Base-by-base conservation (phyloP, 1,139 yeast species). In the Hansenula sp. region DNA sequence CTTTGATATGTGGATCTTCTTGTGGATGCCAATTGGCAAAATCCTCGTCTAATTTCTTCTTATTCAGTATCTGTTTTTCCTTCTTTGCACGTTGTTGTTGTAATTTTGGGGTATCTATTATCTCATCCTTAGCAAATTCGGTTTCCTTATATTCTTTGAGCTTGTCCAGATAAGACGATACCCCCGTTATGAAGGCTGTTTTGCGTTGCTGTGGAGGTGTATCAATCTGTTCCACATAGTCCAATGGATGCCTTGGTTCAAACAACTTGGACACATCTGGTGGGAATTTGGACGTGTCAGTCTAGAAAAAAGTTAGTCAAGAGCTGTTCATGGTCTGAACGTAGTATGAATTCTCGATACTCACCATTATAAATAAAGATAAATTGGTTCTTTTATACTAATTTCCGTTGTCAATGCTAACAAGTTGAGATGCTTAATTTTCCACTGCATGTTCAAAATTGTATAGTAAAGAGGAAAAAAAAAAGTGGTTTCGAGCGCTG, bases 191-290 rank as follows among this genome's bases (percentile, higher is more conserved):
- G 21, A 60, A 45, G 1, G 68, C 59, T 4, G 70, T 65, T 33
- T 50, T 58, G 18, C 96, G 66, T 28, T 68, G 41, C 33, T 70
- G 74, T 0, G 79, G 76, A 1, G 79, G 72, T 41, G 69, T 65
- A 58, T 87, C 96, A 3, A 66, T 55, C 1, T 85, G 85, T 24
- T 65, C 67, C 2, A 74, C 58, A 53, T 71, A 77, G 31, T 73
- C 71, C 13, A 82, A 62, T n/a, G 95, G 94, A 5, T 85, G 82
- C 42, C 79, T 71, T 5, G 94, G 86, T 27, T 74, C 74, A 59
- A 89, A 89, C 38, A 88, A 74, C 57, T 74, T 72, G 42, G 81
- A 78, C 39, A 86, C 77, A 51, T 76, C 77, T 1, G 77, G 69
- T 1, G 96, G 91, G 51, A 82, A 81, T 59, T 77, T 79, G 30